phyloP scores from a whole-genome alignment of 176 grass and related monocot genomes.

The Phyllostachys edulis region DNA sequence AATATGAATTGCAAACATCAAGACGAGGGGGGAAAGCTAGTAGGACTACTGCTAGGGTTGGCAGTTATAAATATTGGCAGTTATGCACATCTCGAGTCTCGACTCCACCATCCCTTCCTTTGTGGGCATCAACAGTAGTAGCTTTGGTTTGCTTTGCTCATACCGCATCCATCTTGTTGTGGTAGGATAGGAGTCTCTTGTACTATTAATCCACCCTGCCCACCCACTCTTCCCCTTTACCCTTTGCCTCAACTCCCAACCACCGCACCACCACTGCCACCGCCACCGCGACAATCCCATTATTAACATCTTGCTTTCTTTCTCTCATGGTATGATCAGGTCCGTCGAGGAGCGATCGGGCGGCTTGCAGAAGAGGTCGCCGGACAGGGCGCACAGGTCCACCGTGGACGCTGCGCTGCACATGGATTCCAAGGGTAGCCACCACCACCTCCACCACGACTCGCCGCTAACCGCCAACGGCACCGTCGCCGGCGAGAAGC shows the following conservation, averaged over 20 bases:
- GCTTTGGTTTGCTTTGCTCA: slow-evolving; percentile 18
- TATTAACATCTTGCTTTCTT: slow-evolving; percentile 5
- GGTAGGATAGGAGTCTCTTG: not conserved
- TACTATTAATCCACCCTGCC: slow-evolving; percentile 26
- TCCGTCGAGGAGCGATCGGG: slow-evolving; percentile 45
- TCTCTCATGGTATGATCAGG: slow-evolving; percentile 26
- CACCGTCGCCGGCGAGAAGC: slow-evolving; percentile 29
- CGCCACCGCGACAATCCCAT: slow-evolving; percentile 21
- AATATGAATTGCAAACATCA: slow-evolving; percentile 10
- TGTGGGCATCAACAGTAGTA: not conserved
- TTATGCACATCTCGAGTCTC: not conserved
- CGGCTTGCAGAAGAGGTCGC: slow-evolving; percentile 32
- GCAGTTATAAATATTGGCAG: slow-evolving; percentile 7
- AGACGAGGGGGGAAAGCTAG: not conserved
- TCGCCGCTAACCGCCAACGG: slow-evolving; percentile 29
- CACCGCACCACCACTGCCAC: not conserved
- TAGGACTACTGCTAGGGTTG: not conserved
- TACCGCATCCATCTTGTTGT: slow-evolving; percentile 21
- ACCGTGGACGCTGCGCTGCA: slow-evolving; percentile 22
- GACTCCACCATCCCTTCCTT: not conserved
- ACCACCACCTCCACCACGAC: slow-evolving; percentile 27
- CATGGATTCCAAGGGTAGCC: slow-evolving; percentile 35
- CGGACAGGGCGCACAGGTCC: slow-evolving; percentile 47
- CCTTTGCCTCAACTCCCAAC: slow-evolving; percentile 30
- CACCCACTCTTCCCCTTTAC: slow-evolving; percentile 23